Base-by-base conservation (phyloP, 805 yeast genomes). In the Blastobotrys peoriensis region DNA sequence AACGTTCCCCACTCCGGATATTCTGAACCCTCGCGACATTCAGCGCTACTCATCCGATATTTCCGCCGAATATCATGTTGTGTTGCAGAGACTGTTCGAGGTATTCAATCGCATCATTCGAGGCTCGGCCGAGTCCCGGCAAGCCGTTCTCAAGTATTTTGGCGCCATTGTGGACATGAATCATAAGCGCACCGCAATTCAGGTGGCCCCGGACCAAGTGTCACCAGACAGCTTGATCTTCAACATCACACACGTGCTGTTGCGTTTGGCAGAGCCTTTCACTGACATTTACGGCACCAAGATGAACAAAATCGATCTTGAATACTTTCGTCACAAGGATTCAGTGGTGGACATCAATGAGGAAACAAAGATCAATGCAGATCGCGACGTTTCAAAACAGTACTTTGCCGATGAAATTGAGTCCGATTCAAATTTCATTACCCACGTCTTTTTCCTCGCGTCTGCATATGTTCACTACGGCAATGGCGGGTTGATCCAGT, bases 391-490 rank as follows among this genome's bases (percentile, higher is more conserved):
- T 55, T 83, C 86, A 3, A 72, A 73, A 40, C 78, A 75, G 40
- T 78, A 75, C 54, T 77, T 75, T 56, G 33, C 30, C 2, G 33
- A 33, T 9, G 22, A 19, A 13, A 17, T 10, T 13, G 60, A 68
- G 9, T 58, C 62, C n/a, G 63, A 53, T 1, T 33, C 61, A n/a
- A 91, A 93, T 57, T 93, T 93, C 61, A 86, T 93, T n/a, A 80
- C 96, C 5, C 93, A 91, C 53, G 83, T 95, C 56, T 93, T 88
- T 63, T 93, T 74, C 57, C 61, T 93, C 45, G 78, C 89, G 4
- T 69, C 83, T 41, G 79, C 95, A 0, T 88, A 83, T 60, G 64
- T 86, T 40, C 89, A 91, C 53, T 93, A 84, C 65, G 98, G 98
- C 36, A 68, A 86, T 35, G 95, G 95, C 19, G 98, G 97, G 40